These are phyloP conservation scores for Scheffersomyces illinoinensis DNA, from an alignment of 1,139 yeast genomes.

Conservation along the genomic window DNA sequence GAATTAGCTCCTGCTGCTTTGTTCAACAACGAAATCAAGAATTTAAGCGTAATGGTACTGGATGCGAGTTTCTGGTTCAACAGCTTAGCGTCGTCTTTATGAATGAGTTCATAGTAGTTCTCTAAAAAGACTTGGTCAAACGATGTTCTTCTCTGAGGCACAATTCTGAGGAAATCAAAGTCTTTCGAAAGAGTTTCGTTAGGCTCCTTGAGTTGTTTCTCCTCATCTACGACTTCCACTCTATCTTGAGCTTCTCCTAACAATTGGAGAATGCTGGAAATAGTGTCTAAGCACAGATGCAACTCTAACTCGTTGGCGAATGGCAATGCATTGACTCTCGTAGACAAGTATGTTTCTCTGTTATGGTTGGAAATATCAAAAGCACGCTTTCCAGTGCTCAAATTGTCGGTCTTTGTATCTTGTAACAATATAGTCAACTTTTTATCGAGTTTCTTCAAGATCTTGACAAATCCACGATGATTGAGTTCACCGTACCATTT, in stretches of 20 bases:
- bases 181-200: not conserved
- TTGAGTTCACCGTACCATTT: slow-evolving; percentile 95
- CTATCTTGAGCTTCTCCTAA: slow-evolving; percentile 24
- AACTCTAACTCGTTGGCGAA: slow-evolving; percentile 74
- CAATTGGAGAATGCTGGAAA: slow-evolving; percentile 54
- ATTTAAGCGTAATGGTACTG: slow-evolving; percentile 34
- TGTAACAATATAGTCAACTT: slow-evolving; percentile 45
- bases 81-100: slow-evolving; percentile 44
- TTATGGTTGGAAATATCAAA: slow-evolving; percentile 54
- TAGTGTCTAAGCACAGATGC: slow-evolving; percentile 50
- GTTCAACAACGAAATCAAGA: slow-evolving; percentile 57
- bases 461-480: slow-evolving; percentile 86
- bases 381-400: slow-evolving; percentile 7
- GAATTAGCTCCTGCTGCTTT: slow-evolving; percentile 59
- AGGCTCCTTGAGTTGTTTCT: slow-evolving; percentile 4
- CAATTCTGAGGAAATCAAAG: slow-evolving; percentile 16
- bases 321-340: slow-evolving; percentile 73
- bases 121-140: slow-evolving; percentile 32
- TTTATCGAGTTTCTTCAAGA: slow-evolving; percentile 87
- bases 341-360: slow-evolving; percentile 63
- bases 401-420: slow-evolving; percentile 7
- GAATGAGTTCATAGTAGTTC: slow-evolving; percentile 32
- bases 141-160: slow-evolving; percentile 20
- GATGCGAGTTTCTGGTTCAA: slow-evolving; percentile 41
- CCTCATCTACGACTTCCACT: slow-evolving; percentile 6